phyloP scores from a whole-genome alignment of 139 green algal species.

The Pseudopediastrum boryanum region DNA sequence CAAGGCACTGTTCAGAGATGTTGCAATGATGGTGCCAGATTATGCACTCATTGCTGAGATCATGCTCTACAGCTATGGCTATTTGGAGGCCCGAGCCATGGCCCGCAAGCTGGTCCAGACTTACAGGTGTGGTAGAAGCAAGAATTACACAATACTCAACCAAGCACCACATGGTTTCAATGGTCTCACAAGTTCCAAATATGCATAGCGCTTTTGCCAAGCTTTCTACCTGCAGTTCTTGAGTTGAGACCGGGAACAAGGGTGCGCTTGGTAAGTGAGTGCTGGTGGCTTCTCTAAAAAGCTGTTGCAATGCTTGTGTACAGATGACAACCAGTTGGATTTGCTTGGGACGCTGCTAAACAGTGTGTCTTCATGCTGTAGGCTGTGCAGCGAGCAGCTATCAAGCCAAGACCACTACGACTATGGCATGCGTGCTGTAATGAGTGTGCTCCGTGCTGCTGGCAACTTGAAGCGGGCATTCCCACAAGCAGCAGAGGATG shows the following conservation, averaged over 20 bases:
- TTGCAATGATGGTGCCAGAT: constrained; percentile 65
- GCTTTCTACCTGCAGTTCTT: too few species aligned
- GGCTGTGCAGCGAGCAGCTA: constrained; percentile 84
- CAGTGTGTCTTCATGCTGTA: constrained; percentile 37
- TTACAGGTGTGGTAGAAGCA: constrained; percentile 60
- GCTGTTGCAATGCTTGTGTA: too few species aligned
- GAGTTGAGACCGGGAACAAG: too few species aligned
- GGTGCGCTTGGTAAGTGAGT: too few species aligned
- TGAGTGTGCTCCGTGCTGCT: constrained; percentile 74
- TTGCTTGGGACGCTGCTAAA: too few species aligned
- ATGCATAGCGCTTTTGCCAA: too few species aligned
- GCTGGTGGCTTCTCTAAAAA: too few species aligned
- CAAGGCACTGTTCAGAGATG: constrained; percentile 71
- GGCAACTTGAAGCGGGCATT: constrained; percentile 64
- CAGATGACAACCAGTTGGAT: too few species aligned
- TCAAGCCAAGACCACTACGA: constrained; percentile 84
- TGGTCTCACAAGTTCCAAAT: too few species aligned
- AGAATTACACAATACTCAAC: too few species aligned
- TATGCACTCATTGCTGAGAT: constrained; percentile 82
- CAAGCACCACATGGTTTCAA: too few species aligned
- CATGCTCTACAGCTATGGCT: constrained; percentile 81
- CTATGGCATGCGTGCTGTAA: constrained; percentile 82
- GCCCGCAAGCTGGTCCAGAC: constrained; percentile 70
- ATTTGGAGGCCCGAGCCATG: constrained; percentile 55
- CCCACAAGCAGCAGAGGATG: constrained; percentile 60